These are phyloP conservation scores for Penicillium palitans DNA, from an alignment of 2,329 filamentous ascomycete genomes.

Conservation along the genomic window DNA sequence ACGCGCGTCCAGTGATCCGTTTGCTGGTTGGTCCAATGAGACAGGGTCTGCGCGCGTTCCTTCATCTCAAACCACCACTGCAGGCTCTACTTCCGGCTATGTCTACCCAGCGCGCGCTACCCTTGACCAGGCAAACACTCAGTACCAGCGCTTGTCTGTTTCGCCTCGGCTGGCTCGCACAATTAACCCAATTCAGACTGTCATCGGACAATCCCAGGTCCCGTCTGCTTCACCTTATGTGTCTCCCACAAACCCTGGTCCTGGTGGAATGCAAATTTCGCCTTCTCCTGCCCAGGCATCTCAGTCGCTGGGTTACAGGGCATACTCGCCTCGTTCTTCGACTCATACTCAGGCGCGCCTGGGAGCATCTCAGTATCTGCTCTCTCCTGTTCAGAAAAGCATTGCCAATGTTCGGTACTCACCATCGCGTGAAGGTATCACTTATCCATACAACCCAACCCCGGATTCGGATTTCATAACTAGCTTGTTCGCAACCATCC, in stretches of 20 bases:
- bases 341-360: no score
- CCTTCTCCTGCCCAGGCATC: background rate
- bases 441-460: background rate
- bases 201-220: background rate
- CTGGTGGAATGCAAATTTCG: background rate
- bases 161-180: background rate
- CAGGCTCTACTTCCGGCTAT: background rate
- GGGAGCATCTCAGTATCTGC: background rate
- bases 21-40: background rate
- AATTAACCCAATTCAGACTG: background rate
- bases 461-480: background rate
- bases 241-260: background rate
- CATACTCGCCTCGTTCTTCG: background rate
- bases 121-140: background rate
- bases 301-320: background rate
- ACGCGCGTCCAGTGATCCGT: background rate
- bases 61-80: background rate
- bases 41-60: background rate
- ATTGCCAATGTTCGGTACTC: slow-evolving; percentile 2
- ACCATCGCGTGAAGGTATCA: background rate
- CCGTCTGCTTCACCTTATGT: background rate
- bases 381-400: background rate
- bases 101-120: background rate
- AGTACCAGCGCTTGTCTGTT: background rate
- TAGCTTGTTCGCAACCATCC: background rate